Percentiles rank a stretch among this genome's conserved stretches.
phyloP scores from a whole-genome alignment of 148 eudicot genomes.

The Arbutus unedo region DNA sequence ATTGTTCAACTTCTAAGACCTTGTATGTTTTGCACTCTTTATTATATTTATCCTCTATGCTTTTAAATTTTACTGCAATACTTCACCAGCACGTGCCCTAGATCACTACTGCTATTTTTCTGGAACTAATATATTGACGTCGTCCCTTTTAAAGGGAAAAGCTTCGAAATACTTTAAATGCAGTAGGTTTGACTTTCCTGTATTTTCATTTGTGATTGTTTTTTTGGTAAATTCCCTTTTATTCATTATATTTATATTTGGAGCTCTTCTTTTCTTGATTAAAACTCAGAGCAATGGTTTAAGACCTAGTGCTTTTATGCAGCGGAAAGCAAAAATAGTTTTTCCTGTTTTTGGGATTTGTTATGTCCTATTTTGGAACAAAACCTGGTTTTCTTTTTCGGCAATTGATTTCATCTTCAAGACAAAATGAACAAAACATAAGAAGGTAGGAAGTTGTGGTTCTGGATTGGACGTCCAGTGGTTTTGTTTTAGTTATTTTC shows the following conservation, averaged over 20 bases:
- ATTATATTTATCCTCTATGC: not conserved
- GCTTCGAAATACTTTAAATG: not conserved
- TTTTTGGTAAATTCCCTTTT: not conserved
- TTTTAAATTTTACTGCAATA: not conserved
- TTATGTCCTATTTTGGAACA: not conserved
- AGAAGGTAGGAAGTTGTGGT: not conserved
- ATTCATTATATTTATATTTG: not conserved
- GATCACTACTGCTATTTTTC: not conserved
- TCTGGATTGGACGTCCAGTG: not conserved
- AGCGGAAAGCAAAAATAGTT: not conserved
- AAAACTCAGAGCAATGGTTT: not conserved
- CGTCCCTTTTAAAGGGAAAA: not conserved
- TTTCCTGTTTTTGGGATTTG: not conserved
- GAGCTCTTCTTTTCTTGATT: not conserved
- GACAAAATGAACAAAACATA: not conserved
- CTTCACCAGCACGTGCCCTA: not conserved
- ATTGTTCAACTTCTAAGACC: not conserved
- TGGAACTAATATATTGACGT: not conserved
- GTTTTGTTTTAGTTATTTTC: not conserved
- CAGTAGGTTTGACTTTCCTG: not conserved
- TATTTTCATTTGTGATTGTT: not conserved
- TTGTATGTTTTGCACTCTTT: not conserved
- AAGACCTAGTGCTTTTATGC: not conserved
- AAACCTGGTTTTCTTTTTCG: not conserved
- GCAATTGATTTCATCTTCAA: not conserved